Percentiles rank a stretch among this genome's conserved stretches.
phyloP scores from a whole-genome alignment of 257 asterid genomes.

The Capsicum pubescens region DNA sequence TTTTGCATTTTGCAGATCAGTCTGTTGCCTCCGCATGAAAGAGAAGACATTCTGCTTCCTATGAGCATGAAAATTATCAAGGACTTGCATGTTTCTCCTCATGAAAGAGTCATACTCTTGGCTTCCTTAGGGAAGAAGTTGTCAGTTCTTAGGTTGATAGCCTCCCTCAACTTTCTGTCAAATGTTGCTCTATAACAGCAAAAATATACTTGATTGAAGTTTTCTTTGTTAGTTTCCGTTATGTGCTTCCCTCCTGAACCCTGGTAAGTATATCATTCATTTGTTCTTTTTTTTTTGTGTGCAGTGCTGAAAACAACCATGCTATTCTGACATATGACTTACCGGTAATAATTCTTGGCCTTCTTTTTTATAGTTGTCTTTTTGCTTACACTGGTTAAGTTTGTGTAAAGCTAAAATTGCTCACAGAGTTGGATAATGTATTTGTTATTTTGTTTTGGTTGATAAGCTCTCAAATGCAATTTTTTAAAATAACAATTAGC shows the following conservation, averaged over 20 bases:
- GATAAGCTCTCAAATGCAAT: slow-evolving; percentile 1
- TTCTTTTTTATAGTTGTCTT: slow-evolving; percentile 12
- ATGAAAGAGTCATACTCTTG: slow-evolving; percentile 69
- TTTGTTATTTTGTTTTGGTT: slow-evolving; percentile 3
- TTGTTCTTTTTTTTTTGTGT: slow-evolving; percentile 31
- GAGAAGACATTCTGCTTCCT: slow-evolving; percentile 75
- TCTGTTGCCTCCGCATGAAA: slow-evolving; percentile 58
- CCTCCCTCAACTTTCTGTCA: slow-evolving; percentile 29
- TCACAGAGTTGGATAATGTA: slow-evolving; percentile 22
- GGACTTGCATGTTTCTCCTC: slow-evolving; percentile 82
- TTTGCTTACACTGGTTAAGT: neutral
- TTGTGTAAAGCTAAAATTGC: neutral
- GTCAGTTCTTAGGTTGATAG: slow-evolving; percentile 68
- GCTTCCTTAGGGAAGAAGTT: slow-evolving; percentile 89
- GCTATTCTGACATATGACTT: slow-evolving; percentile 69
- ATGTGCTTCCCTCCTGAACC: slow-evolving; percentile 21
- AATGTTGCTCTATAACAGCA: neutral
- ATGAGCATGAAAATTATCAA: slow-evolving; percentile 63
- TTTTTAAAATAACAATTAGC: neutral
- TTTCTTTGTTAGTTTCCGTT: slow-evolving; percentile 13
- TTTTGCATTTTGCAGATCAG: slow-evolving; percentile 61
- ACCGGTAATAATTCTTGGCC: slow-evolving; percentile 64
- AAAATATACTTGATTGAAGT: neutral
- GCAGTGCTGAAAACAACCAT: slow-evolving; percentile 87
- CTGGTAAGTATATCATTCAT: slow-evolving; percentile 33